Evolutionary conservation across 2,329 filamentous ascomycete genomes (phyloP).

Genomic region (Daldinia sp.): DNA sequence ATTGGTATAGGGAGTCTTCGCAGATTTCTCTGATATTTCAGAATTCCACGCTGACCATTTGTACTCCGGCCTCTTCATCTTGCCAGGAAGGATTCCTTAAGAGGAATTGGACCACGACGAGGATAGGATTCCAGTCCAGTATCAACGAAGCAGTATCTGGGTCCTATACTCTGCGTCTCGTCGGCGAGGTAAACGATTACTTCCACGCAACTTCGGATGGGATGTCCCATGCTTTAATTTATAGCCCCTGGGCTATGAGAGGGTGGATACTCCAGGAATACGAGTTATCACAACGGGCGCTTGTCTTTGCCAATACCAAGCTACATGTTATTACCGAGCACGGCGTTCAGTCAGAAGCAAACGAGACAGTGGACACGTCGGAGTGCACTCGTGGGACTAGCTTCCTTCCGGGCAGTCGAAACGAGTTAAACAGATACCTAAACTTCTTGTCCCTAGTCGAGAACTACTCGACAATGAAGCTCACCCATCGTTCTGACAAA

Average conservation of each 20-base stretch:
- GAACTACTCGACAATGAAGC: constrained; percentile 15
- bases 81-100: constrained; percentile 23
- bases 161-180: constrained; percentile 21
- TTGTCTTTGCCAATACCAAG: constrained; percentile 21
- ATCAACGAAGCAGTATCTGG: constrained; percentile 9
- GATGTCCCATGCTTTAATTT: constrained; percentile 1
- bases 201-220: background rate
- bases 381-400: background rate
- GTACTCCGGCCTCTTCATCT: constrained; percentile 20
- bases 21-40: constrained; percentile 27
- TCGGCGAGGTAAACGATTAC: constrained; percentile 8
- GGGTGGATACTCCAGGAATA: constrained; percentile 29
- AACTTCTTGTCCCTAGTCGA: constrained; percentile 10
- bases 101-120: constrained; percentile 11
- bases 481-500: constrained; percentile 20
- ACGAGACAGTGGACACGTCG: background rate
- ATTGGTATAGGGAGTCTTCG: constrained; percentile 32
- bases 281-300: constrained; percentile 14
- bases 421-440: background rate
- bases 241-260: constrained; percentile 20
- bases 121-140: background rate
- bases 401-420: background rate
- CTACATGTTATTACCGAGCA: constrained; percentile 18
- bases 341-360: constrained; percentile 19
- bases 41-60: constrained; percentile 22